A percentile compares a stretch with the other conserved stretches of the same genome.
phyloP scores from a whole-genome alignment of 148 eudicot genomes.

The Camellia granthamiana region DNA sequence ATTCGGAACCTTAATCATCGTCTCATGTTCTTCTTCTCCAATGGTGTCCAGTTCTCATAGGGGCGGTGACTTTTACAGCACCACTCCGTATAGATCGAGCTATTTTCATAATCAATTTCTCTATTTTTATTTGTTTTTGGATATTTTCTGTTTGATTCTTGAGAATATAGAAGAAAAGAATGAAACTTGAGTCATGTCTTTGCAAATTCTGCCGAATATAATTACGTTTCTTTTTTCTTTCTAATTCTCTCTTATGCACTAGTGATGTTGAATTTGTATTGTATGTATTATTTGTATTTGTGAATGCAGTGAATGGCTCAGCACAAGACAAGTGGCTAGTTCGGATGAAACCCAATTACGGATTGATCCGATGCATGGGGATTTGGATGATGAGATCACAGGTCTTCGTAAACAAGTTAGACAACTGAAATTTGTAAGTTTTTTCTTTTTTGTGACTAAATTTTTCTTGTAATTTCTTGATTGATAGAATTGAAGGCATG shows the following conservation, averaged over 20 bases:
- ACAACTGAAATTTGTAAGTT: slow-evolving; percentile 53
- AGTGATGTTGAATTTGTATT: neutral
- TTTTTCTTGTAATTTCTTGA: neutral
- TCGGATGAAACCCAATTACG: slow-evolving; percentile 69
- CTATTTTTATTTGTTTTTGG: neutral
- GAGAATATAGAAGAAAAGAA: neutral
- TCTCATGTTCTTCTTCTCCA: slow-evolving; percentile 10
- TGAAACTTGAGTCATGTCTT: neutral
- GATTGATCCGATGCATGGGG: slow-evolving; percentile 78
- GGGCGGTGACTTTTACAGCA: slow-evolving; percentile 33
- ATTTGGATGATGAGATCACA: slow-evolving; percentile 64
- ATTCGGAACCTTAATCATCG: neutral
- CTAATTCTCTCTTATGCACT: neutral
- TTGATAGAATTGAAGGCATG: neutral
- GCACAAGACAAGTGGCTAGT: slow-evolving; percentile 51
- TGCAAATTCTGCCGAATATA: neutral
- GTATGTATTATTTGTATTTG: neutral
- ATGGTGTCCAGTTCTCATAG: slow-evolving; percentile 34
- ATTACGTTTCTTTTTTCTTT: neutral
- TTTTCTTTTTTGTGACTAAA: neutral
- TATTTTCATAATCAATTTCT: slow-evolving; percentile 6
- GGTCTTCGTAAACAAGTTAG: slow-evolving; percentile 77
- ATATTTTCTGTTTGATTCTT: neutral
- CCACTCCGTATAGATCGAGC: slow-evolving; percentile 63
- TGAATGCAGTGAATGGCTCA: slow-evolving; percentile 59